Evolutionary conservation across 768 basidiomycete species (phyloP).

Genomic region (Butyriboletus loyo): DNA sequence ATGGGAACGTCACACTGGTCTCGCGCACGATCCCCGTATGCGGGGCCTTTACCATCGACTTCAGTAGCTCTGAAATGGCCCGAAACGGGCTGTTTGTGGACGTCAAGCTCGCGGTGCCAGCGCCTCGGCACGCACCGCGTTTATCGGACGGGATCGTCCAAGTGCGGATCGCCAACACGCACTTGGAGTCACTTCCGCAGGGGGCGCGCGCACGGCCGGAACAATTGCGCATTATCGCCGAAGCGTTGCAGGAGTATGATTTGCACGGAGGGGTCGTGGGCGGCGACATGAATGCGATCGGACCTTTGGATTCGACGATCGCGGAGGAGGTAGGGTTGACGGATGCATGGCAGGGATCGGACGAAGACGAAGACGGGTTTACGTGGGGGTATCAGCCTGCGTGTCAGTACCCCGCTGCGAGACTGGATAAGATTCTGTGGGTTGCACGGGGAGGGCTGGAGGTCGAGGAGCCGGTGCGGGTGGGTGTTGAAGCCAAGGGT

Average conservation of each 20-base stretch:
- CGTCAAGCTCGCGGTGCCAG: slow-evolving; percentile 42
- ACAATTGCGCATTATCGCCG: slow-evolving; percentile 54
- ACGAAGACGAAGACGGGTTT: slow-evolving; percentile 43
- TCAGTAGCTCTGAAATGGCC: slow-evolving; percentile 46
- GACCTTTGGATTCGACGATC: slow-evolving; percentile 40
- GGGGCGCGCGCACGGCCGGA: slow-evolving; percentile 44
- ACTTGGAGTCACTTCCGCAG: slow-evolving; percentile 60
- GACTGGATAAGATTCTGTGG: slow-evolving; percentile 69
- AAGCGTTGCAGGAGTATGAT: slow-evolving; percentile 44
- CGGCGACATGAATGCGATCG: slow-evolving; percentile 74
- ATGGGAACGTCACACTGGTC: slow-evolving; percentile 73
- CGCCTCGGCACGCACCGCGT: slow-evolving; percentile 29
- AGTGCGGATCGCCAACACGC: slow-evolving; percentile 69
- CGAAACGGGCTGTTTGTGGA: slow-evolving; percentile 61
- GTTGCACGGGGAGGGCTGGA: slow-evolving; percentile 45
- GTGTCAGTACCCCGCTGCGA: slow-evolving; percentile 42
- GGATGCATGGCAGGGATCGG: slow-evolving; percentile 57
- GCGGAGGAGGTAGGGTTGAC: slow-evolving; percentile 44
- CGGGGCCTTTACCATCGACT: slow-evolving; percentile 50
- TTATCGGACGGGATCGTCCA: slow-evolving; percentile 39
- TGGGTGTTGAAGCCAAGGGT: slow-evolving; percentile 56
- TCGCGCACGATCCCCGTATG: slow-evolving; percentile 52
- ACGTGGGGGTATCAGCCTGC: slow-evolving; percentile 73
- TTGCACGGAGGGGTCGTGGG: slow-evolving; percentile 59
- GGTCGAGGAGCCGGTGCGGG: slow-evolving; percentile 50